These are phyloP conservation scores for Lactarius psammicola DNA, from an alignment of 768 basidiomycete genomes.

Conservation along the genomic window DNA sequence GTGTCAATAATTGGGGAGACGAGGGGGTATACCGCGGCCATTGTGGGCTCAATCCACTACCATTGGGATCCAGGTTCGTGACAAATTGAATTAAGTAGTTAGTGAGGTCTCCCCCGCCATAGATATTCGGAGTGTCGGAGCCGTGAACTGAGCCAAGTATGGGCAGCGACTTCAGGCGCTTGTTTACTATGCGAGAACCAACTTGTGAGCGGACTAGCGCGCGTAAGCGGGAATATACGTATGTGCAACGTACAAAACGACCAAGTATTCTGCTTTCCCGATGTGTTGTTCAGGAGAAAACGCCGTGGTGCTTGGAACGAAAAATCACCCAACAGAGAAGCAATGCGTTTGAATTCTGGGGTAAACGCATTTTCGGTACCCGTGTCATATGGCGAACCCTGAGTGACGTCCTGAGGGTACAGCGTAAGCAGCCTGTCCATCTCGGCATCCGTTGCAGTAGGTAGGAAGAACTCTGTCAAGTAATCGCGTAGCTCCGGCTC, in stretches of 20 bases:
- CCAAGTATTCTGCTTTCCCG: constrained; percentile 37
- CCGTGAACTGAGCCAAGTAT: constrained; percentile 32
- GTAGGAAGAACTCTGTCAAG: constrained; percentile 12
- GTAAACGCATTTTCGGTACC: constrained; percentile 31
- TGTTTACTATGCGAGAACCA: constrained; percentile 35
- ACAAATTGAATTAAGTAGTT: constrained; percentile 31
- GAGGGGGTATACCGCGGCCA: constrained; percentile 25
- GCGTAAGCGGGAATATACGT: background rate
- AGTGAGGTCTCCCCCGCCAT: constrained; percentile 17
- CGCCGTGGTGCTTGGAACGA: constrained; percentile 39
- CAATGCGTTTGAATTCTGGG: constrained; percentile 43
- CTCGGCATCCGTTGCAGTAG: constrained; percentile 10
- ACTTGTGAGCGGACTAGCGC: background rate
- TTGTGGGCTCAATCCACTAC: constrained; percentile 3
- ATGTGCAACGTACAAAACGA: constrained; percentile 36
- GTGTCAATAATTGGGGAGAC: constrained; percentile 20
- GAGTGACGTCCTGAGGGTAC: constrained; percentile 25
- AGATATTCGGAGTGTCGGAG: constrained; percentile 16
- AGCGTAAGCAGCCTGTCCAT: constrained; percentile 15
- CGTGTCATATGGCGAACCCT: constrained; percentile 36
- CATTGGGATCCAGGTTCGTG: constrained; percentile 35
- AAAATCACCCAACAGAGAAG: constrained; percentile 40
- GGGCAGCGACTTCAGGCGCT: constrained; percentile 34
- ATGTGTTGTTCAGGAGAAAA: constrained; percentile 37
- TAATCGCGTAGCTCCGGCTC: constrained; percentile 22